Conservation (phyloP, 2,329 filamentous ascomycete genomes). For the Xylogone sp. region DNA sequence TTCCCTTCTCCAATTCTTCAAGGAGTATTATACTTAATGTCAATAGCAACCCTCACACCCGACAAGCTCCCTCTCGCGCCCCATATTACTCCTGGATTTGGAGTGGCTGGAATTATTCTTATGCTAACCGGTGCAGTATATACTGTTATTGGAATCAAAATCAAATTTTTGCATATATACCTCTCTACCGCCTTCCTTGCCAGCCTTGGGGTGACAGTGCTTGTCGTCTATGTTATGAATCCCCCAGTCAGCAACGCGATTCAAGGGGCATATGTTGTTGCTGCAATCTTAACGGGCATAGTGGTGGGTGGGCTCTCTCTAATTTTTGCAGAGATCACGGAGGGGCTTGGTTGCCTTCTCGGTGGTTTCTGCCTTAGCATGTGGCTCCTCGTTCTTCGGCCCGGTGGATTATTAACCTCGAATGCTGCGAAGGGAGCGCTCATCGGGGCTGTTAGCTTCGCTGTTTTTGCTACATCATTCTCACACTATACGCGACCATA, state of each 20-base stretch:
- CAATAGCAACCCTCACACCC: conserved; percentile 21
- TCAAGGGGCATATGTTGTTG: conserved; percentile 85
- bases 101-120: conserved; percentile 73
- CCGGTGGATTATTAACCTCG: conserved; percentile 68
- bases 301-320: conserved; percentile 71
- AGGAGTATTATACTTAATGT: conserved; percentile 9
- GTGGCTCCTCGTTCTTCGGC: conserved; percentile 80
- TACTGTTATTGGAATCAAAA: conserved; percentile 77
- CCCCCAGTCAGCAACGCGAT: conserved; percentile 70
- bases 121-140: conserved; percentile 69
- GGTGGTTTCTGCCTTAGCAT: conserved; percentile 31
- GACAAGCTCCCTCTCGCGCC: conserved; percentile 69
- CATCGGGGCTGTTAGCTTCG: conserved; percentile 68
- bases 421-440: conserved; percentile 66
- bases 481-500: conserved; percentile 75
- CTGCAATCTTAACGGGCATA: conserved; percentile 66
- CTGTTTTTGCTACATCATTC: conserved; percentile 71
- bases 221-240: conserved; percentile 87
- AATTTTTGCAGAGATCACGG: conserved; percentile 79
- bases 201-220: conserved; percentile 69
- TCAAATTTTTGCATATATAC: conserved; percentile 73
- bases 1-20: neutral
- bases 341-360: conserved; percentile 61
- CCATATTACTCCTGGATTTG: conserved; percentile 74
- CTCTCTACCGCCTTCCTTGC: conserved; percentile 73